phyloP scores from a whole-genome alignment of 164 flowering plant species.

The Hamamelis virginiana region DNA sequence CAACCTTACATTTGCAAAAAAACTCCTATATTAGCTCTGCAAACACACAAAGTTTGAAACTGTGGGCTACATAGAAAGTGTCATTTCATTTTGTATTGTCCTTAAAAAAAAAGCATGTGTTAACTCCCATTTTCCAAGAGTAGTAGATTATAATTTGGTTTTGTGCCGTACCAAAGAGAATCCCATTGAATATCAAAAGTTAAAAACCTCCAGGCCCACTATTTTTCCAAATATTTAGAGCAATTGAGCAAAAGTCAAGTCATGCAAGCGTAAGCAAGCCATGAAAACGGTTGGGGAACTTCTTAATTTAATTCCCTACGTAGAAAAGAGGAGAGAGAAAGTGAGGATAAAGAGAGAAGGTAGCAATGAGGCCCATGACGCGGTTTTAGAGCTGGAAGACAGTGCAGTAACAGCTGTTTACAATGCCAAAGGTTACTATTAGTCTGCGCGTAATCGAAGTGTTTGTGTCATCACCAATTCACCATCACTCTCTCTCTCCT shows the following conservation, averaged over 20 bases:
- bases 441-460: slow-evolving; percentile 22
- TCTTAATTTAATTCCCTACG: neutral
- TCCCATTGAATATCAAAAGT: slow-evolving; percentile 5
- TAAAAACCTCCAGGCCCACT: too few species aligned
- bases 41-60: too few species aligned
- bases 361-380: slow-evolving; percentile 40
- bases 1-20: too few species aligned
- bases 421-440: slow-evolving; percentile 7
- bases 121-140: too few species aligned
- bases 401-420: slow-evolving; percentile 53
- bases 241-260: too few species aligned
- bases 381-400: slow-evolving; percentile 50
- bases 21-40: too few species aligned
- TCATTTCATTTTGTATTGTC: too few species aligned
- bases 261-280: slow-evolving; percentile 27
- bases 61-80: too few species aligned
- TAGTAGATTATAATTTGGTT: neutral
- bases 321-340: slow-evolving; percentile 3
- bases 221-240: too few species aligned
- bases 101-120: too few species aligned
- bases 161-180: slow-evolving; percentile 7
- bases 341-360: too few species aligned
- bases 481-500: neutral
- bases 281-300: slow-evolving; percentile 8
- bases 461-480: neutral